A percentile compares a stretch with the other conserved stretches of the same genome.
These are phyloP conservation scores for Auricularia auricula-judae DNA, from an alignment of 768 basidiomycete genomes.

Conservation along the genomic window DNA sequence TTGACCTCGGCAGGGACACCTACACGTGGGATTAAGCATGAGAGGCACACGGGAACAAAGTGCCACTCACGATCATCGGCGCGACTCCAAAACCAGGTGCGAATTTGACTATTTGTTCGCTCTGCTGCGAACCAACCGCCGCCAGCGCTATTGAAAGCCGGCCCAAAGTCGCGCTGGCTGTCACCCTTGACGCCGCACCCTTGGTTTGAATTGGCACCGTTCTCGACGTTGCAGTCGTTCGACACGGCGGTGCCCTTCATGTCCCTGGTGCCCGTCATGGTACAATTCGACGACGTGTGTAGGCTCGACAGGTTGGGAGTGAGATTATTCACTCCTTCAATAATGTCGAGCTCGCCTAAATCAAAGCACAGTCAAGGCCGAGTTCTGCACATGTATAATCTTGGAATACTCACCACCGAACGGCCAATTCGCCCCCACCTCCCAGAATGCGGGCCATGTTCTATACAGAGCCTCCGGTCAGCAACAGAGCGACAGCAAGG, in stretches of 20 bases:
- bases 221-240: not conserved
- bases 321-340: slow-evolving; percentile 8
- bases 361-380: not conserved
- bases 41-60: too few relatives aligned
- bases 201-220: not conserved
- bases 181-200: not conserved
- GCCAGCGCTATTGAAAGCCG: not conserved
- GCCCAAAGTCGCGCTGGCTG: not conserved
- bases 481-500: slow-evolving; percentile 3
- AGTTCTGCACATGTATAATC: not conserved
- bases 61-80: not conserved
- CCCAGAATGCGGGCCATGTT: slow-evolving; percentile 37
- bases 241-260: not conserved
- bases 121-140: slow-evolving; percentile 19
- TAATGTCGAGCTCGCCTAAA: slow-evolving; percentile 13
- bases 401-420: slow-evolving; percentile 19
- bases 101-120: slow-evolving; percentile 44
- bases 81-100: slow-evolving; percentile 64
- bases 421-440: slow-evolving; percentile 36
- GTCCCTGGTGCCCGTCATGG: not conserved
- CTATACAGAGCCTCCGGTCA: not conserved
- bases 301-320: not conserved
- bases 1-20: not conserved
- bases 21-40: too few relatives aligned
- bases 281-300: not conserved